Percentiles rank a stretch among this genome's conserved stretches.
Evolutionary conservation across 1,284 basidiomycete genomes (phyloP).

Genomic region (Apiotrichum gamsii): DNA sequence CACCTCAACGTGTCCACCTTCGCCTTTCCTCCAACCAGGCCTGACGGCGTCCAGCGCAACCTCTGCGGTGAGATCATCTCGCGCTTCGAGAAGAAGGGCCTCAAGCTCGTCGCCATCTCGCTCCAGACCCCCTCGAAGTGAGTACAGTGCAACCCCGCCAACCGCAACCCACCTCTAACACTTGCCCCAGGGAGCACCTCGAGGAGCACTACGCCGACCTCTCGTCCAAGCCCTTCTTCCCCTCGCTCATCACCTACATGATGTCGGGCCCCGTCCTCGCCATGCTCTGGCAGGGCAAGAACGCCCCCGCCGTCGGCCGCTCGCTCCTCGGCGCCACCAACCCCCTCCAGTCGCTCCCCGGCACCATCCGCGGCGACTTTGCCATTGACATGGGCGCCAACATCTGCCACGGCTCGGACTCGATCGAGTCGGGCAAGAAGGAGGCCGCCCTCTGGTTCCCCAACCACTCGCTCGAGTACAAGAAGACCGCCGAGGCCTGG

Average conservation of each 20-base stretch:
- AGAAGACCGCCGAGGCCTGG: slow-evolving; percentile 62
- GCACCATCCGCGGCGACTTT: slow-evolving; percentile 85
- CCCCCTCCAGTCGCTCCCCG: slow-evolving; percentile 81
- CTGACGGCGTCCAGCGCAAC: slow-evolving; percentile 92
- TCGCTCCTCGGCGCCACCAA: slow-evolving; percentile 95
- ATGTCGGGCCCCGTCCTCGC: slow-evolving; percentile 88
- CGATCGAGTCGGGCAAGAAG: slow-evolving; percentile 57
- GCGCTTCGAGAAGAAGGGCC: slow-evolving; percentile 92
- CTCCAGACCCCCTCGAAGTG: slow-evolving; percentile 66
- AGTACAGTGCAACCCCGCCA: no score
- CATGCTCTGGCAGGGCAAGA: slow-evolving; percentile 96
- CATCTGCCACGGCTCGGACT: slow-evolving; percentile 57
- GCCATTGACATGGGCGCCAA: slow-evolving; percentile 53
- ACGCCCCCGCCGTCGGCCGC: slow-evolving; percentile 93
- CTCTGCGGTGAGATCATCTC: slow-evolving; percentile 89
- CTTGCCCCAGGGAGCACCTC: slow-evolving; percentile 76
- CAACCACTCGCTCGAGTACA: slow-evolving; percentile 58
- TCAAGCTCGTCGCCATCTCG: slow-evolving; percentile 80
- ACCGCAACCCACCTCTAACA: no score
- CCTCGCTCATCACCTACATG: slow-evolving; percentile 87
- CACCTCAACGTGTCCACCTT: not conserved
- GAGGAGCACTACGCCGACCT: slow-evolving; percentile 92
- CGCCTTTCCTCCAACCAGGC: slow-evolving; percentile 52
- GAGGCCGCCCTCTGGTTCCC: slow-evolving; percentile 58
- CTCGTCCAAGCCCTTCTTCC: slow-evolving; percentile 85